Base-by-base conservation (phyloP, 495 filamentous ascomycete genomes). In the Neurospora sp. region DNA sequence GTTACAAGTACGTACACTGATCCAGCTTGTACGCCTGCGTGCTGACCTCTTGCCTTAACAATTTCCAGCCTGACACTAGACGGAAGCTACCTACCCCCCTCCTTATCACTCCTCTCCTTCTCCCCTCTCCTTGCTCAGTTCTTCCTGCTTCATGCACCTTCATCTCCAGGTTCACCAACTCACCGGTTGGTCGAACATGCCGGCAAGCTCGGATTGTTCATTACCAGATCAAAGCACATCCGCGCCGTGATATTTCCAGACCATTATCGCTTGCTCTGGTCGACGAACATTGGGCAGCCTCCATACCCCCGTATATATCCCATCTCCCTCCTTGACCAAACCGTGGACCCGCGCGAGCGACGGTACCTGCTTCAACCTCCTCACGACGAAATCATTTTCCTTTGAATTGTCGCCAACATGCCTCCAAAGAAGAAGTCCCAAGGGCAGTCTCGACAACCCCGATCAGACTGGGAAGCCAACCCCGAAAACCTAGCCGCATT, bases 401-500 rank as follows among this genome's bases (percentile, higher is more conserved):
- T 3, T 35, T 9, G 12, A 62, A 0, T 35, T 31, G 46, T 62
- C 54, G 54, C 54, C 23, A 72, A 18, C 39, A 78, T 78, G 77
- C 73, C 75, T 49, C 70, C 4, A 10, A 42, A 35, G 75, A 74
- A 44, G 27, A 11, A n/a, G 71, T 35, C 73, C 31, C 35, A 74
- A 14, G 62, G 12, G 54, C 23, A 62, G 23, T 54, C 54, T 62
- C 54, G 54, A 72, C 38, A 20, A 77, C 76, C 72, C 72, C 73
- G 38, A 39, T 71, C 4, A 10, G 49, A 35, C 75, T 73, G 42
- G 60, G 14, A 27, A 71, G 31, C 72, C 20, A 38, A 73, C 14
- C 46, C 70, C 18, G 74, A 76, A 9, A 70, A 39, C 42, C 16
- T 77, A 7, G 71, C 72, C 11, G 73, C 77, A 8, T 75, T 81